Evolutionary conservation across 805 yeast species (phyloP), one percentile per base, ranked within the genome.

Genomic region (Metschnikowia baotianmanensis): DNA sequence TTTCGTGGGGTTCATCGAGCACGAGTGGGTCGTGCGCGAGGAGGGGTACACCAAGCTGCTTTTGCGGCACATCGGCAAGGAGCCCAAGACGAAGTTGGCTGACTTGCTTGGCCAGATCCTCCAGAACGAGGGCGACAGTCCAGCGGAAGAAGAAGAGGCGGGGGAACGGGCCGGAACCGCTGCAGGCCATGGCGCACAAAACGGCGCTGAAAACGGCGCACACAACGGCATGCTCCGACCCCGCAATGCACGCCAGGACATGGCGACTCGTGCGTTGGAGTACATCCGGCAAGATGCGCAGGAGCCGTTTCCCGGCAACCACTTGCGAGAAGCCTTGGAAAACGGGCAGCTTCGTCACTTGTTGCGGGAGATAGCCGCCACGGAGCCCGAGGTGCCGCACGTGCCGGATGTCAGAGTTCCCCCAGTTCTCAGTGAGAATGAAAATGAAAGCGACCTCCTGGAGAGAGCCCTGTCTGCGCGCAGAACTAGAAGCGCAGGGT

Each of bases 11-110:
- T 76, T 77, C 53, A 65, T 80, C 17, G 80, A 76, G 46, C 84
- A 82, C 55, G 89, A 83, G 50, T 80, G 84, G 78, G 83, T 84
- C 12, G 76, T 78, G 1, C 66, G 80, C 40, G 95, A 85, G 57
- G 79, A 80, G 34, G 88, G 87, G 0, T 83, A 82, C 57, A 59
- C 67, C 21, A 79, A 77, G 53, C 69, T 83, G 56, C 64, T 84
- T 13, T 57, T 72, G 38, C 77, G 70, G 47, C 76, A 73, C 43
- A 76, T 85, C 33, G 93, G 93, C 2, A 72, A 65, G 34, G 78
- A 72, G 46, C 73, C 75, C 29, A 59, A 69, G 36, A 61, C 72
- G 11, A 67, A 62, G 42, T 59, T 69, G 45, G 58, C 61, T 21
- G 70, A 67, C 39, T 54, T 67, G 63, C 56, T 68, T 23, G 36